Base-by-base conservation (phyloP, 176 grass and related monocot species). In the Leersia perrieri region DNA sequence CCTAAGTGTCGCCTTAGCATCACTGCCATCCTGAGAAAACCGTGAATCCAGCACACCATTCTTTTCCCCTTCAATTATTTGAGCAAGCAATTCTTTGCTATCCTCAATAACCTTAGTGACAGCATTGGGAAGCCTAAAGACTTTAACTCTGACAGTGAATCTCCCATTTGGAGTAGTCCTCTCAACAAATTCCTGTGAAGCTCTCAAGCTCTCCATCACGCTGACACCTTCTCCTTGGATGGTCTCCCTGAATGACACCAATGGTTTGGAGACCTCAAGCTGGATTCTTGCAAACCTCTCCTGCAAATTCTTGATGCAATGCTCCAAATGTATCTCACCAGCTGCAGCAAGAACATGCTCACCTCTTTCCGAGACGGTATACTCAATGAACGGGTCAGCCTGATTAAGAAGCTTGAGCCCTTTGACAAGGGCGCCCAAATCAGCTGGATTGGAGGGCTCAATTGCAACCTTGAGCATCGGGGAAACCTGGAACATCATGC, bases 281-380 rank as follows among this genome's bases (percentile, higher is more conserved):
- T 86, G 82, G 27, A 97, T 87, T 81, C 90, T 97, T 62, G 94
- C 92, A 74, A 97, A 97, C 73, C 94, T 97, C 80, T 97, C 94
- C 75, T 79, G 79, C 34, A 97, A 67, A 84, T 94, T 90, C 68
- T 97, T 94, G 71, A 94, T 90, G 66, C 94, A 97, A 53, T 86
- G 91, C 47, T 94, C 92, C 69, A 97, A 81, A 94, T 97, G 94
- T 65, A 97, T 86, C 83, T 97, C 86, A 33, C 94, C 94, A 57
- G 92, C 94, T 31, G 92, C 94, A 70, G 92, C 85, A 68, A 97
- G 87, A 44, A 97, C 88, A 60, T 94, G 90, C 77, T 97, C 92
- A 30, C 94, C 94, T 55, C 90, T 87, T 28, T 93, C 83, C 1
- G 90, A 89, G 79, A 97, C 80, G 20, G 78, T 89, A 28, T 92